These are phyloP conservation scores for Aspergillus latus DNA, from an alignment of 2,329 filamentous ascomycete species.

Conservation along the genomic window DNA sequence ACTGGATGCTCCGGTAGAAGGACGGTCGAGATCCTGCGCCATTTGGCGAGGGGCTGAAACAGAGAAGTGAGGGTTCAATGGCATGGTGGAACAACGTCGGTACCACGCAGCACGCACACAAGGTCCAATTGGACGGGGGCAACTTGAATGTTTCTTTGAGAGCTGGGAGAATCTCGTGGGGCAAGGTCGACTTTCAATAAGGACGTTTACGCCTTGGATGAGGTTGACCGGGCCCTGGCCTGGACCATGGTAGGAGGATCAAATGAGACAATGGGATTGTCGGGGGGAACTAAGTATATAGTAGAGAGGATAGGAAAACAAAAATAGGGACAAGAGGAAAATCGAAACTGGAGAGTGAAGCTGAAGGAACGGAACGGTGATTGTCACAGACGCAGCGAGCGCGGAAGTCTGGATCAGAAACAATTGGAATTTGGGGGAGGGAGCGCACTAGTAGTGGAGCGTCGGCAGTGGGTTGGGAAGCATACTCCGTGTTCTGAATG, in stretches of 20 bases:
- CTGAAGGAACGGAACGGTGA: constrained; percentile 15
- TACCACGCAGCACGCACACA: constrained; percentile 6
- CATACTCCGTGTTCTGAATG: background rate
- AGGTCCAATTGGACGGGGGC: background rate
- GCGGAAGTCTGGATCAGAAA: constrained; percentile 13
- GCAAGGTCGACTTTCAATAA: constrained; percentile 2
- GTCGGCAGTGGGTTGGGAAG: constrained; percentile 1
- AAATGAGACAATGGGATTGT: constrained; percentile 7
- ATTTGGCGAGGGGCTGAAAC: constrained; percentile 16
- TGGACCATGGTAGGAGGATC: constrained; percentile 20
- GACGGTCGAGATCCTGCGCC: constrained; percentile 29
- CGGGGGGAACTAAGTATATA: constrained; percentile 9
- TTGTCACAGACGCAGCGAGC: constrained; percentile 8
- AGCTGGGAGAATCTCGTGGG: background rate
- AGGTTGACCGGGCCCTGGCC: constrained; percentile 11
- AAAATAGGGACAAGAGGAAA: constrained; percentile 4
- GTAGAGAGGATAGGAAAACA: constrained; percentile 7
- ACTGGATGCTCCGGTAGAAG: constrained; percentile 33
- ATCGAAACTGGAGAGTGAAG: constrained; percentile 4
- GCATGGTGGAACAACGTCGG: constrained; percentile 13
- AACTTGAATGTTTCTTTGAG: background rate
- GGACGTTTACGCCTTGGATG: constrained; percentile 20
- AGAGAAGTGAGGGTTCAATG: constrained; percentile 15
- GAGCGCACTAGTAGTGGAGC: constrained; percentile 4
- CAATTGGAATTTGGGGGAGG: constrained; percentile 13